phyloP scores from a whole-genome alignment of 805 yeast species.

The Metschnikowia noctiluminum region DNA sequence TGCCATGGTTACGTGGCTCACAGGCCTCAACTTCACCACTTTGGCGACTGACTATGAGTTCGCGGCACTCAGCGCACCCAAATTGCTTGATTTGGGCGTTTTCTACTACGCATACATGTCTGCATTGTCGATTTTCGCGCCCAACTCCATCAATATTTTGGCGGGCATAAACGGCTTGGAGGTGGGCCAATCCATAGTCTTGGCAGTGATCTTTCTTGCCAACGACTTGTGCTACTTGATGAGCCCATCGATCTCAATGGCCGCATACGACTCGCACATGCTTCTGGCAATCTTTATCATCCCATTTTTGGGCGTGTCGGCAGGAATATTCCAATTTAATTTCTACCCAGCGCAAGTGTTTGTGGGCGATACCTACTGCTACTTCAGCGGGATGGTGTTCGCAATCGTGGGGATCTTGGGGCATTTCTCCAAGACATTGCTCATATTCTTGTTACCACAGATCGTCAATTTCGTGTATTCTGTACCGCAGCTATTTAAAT shows the following conservation, averaged over 20 bases:
- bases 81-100: constrained; percentile 68
- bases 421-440: constrained; percentile 89
- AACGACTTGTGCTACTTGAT: constrained; percentile 75
- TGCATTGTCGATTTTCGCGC: constrained; percentile 86
- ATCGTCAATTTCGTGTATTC: constrained; percentile 86
- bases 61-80: constrained; percentile 36
- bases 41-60: constrained; percentile 29
- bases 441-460: constrained; percentile 86
- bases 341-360: constrained; percentile 92
- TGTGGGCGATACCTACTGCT: constrained; percentile 98
- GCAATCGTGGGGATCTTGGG: constrained; percentile 96
- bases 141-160: constrained; percentile 89
- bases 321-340: constrained; percentile 72
- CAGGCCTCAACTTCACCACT: constrained; percentile 40
- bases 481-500: constrained; percentile 82
- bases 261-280: constrained; percentile 76
- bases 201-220: constrained; percentile 64
- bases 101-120: constrained; percentile 89
- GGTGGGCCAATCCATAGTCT: constrained; percentile 87
- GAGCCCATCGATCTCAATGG: constrained; percentile 35
- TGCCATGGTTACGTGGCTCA: constrained; percentile 26
- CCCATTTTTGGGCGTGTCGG: constrained; percentile 83
- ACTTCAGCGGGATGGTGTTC: constrained; percentile 97
- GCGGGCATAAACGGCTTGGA: constrained; percentile 98
- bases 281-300: constrained; percentile 74